Evolutionary conservation across 495 filamentous ascomycete genomes (phyloP), one percentile per base, ranked within the genome.

Genomic region (Thermothielavioides terrestris): DNA sequence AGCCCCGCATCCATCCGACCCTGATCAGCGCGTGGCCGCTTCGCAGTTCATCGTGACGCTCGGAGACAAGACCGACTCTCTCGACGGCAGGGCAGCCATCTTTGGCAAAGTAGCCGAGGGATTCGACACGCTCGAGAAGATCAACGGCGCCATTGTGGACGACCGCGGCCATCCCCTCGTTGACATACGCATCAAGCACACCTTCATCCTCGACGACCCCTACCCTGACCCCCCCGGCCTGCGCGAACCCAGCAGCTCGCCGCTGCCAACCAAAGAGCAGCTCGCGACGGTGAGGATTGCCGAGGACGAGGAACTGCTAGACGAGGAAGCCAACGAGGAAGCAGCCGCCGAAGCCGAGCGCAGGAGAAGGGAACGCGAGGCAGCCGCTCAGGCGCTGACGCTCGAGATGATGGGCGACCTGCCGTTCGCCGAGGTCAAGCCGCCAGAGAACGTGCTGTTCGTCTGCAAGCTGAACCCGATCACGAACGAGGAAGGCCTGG

Each of bases 401-500:
- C 73, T 98, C 35, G 92, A 98, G 65, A 95, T 98, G 84, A 89
- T 98, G 64, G 92, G 92, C 20, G 92, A 98, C 67, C 76, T 98
- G 49, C 94, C 92, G 10, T 98, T 95, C 63, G 92, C 92, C 48
- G 92, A 97, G 68, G 91, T 98, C 64, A 95, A 94, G 53, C 92
- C 92, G 6, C 92, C 92, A 1, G 92, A 98, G 68, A 96, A 98
- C 61, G 82, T 98, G 23, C 74, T 98, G 11, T 98, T 98, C 61
- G 92, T 98, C 50, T 98, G 92, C 82, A 97, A 98, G 64, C 74
- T 98, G 20, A 98, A 98, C 53, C 94, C 94, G 0, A 89, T 98
- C 39, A 98, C 92, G 12, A 71, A 70, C n/a, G 92, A 97, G 63
- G 86, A 95, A 61, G 94, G 97, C 65, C 77, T 98, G 14, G 79